Base-by-base conservation (phyloP, 768 basidiomycete species). In the Suillus decipiens region DNA sequence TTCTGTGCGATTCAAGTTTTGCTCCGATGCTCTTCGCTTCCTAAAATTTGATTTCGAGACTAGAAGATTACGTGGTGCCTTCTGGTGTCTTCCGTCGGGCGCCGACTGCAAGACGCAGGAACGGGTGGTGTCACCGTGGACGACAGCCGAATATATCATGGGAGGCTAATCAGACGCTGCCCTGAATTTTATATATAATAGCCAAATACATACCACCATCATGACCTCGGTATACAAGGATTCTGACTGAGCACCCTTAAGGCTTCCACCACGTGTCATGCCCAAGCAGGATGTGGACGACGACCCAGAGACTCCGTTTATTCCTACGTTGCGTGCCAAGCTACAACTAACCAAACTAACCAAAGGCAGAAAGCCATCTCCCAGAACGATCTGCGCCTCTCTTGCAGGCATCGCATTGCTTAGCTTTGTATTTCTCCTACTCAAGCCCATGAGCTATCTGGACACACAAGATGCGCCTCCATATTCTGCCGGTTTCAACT, bases 391-490 rank as follows among this genome's bases (percentile, higher is more conserved):
- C 5, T 65, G 58, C 43, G 22, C 70, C 8, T 64, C 71, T 19
- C 67, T 80, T 15, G 67, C 72, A 24, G 50, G 73, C 14, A 61
- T 72, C 41, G 71, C 78, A 15, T 64, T 81, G 15, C 62, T 61
- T 24, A 53, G 63, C 42, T 57, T 72, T 37, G 67, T 36, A 62
- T 45, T 62, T 31, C 17, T 62, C 24, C 2, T 60, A 2, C 42
- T 61, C 51, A 31, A 62, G 36, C 58, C 57, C 47, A 28, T 22
- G 14, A 60, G 33, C 37, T 17, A 39, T 19, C 39, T 47, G 15
- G 36, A 37, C 1, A 51, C 41, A 1, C 45, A 58, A 14, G n/a
- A 59, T 37, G 34, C 31, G 0, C 45, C 59, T 4, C 24, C 39
- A 11, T 54, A 59, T 37, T n/a, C 39, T 8, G n/a, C 60, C 0